Conservation (phyloP, 2,329 filamentous ascomycete genomes). For the Bipolaris bicolor region DNA sequence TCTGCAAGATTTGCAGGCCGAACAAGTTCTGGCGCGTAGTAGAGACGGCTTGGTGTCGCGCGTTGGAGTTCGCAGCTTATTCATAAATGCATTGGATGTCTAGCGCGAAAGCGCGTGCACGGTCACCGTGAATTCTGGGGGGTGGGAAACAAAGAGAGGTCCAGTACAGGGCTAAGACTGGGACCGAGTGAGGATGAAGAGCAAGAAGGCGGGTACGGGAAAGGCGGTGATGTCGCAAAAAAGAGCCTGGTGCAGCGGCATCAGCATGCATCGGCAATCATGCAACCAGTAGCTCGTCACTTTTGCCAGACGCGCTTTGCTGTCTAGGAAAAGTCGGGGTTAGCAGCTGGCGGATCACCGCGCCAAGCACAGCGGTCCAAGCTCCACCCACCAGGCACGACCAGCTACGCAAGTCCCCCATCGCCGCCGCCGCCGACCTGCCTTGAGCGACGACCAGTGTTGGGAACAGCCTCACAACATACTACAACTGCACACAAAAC, state of each 20-base stretch:
- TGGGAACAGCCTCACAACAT: background rate
- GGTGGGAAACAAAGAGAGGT: conserved; percentile 4
- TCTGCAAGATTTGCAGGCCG: conserved; percentile 67
- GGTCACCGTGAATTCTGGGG: conserved; percentile 15
- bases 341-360: conserved; percentile 15
- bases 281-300: conserved; percentile 16
- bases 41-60: conserved; percentile 37
- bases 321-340: conserved; percentile 21
- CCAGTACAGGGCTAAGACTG: conserved; percentile 13
- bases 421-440: conserved; percentile 12
- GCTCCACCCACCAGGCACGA: conserved; percentile 31
- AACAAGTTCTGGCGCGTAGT: conserved; percentile 62
- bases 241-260: conserved; percentile 30
- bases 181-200: conserved; percentile 36
- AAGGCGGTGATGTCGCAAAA: conserved; percentile 7
- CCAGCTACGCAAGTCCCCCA: conserved; percentile 34
- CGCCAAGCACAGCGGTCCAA: conserved; percentile 16
- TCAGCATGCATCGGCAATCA: conserved; percentile 19
- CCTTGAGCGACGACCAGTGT: background rate
- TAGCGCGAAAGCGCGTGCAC: conserved; percentile 22
- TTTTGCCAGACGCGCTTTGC: conserved; percentile 21
- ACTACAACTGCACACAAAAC: no score
- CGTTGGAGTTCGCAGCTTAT: conserved; percentile 30
- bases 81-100: conserved; percentile 38
- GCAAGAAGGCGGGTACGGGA: conserved; percentile 32